Base-by-base conservation (phyloP, 129 eudicot species). In the Pseudognaphalium luteoalbum region DNA sequence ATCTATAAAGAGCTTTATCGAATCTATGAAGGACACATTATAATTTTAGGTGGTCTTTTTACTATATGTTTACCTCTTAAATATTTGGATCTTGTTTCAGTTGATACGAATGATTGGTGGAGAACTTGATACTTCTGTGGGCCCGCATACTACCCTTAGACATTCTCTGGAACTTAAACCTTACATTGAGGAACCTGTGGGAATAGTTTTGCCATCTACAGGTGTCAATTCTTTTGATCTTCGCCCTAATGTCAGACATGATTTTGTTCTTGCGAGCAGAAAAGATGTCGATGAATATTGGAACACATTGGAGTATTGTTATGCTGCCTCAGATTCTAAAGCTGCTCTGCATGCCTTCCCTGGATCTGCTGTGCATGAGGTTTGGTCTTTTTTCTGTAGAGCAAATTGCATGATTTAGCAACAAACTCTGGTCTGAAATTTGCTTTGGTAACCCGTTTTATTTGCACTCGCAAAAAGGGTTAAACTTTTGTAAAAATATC, bases 311-410 rank as follows among this genome's bases (percentile, higher is more conserved):
- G 98, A 93, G 85, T 93, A 88, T 85, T 88, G 91, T 71, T 93
- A 93, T 81, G 84, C 96, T 65, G 91, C 93, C 81, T 87, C 91
- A 81, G 88, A 88, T 78, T 71, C 96, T 47, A 87, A 83, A 79
- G 90, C 97, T 74, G 98, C 98, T 75, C 73, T 87, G 52, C 93
- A 80, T 81, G 93, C 97, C 33, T 93, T 93, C 77, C 98, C 98
- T 57, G 98, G 98, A 76, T 90, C 93, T 64, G 85, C 84, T 54
- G 97, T 93, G 67, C 85, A 72, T 83, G 93, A 91, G 98, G 98
- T 93, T 34, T 71, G 7, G 30, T 59, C n/a, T 70, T 44, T 19
- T 70, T 65, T 51, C 50, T 44, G 16, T 44, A 7, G 15, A 21
- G 10, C 30, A 59, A 28, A 9, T 59, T 59, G 32, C 65, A 21